Conservation (phyloP, 2,329 filamentous ascomycete genomes). For the Aschersonia sp. region DNA sequence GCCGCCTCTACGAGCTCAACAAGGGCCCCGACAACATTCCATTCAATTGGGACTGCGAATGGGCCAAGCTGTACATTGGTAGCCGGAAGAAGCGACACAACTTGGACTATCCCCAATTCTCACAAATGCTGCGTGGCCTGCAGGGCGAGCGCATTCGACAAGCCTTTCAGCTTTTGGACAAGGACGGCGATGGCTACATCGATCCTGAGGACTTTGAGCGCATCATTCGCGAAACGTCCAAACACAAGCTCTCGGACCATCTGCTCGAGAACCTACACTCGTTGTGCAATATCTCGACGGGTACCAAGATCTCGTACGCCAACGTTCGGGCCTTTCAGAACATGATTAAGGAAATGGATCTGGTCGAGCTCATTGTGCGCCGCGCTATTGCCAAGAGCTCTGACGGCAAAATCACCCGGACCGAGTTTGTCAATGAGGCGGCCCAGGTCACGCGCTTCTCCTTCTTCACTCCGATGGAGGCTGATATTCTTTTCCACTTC, state of each 20-base stretch:
- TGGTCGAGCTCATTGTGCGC: conserved; percentile 84
- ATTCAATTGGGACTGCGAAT: conserved; percentile 95
- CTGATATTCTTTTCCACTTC: conserved; percentile 97
- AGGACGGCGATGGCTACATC: conserved; percentile 86
- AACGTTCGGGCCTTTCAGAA: conserved; percentile 98
- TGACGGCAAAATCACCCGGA: conserved; percentile 86
- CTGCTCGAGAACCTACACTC: conserved; percentile 80
- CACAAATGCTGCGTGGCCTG: conserved; percentile 90
- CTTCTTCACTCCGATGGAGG: conserved; percentile 95
- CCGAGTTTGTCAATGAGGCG: conserved; percentile 91
- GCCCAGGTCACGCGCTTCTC: conserved; percentile 85
- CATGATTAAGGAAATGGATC: conserved; percentile 93
- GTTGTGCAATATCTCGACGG: conserved; percentile 83
- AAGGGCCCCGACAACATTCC: conserved; percentile 75
- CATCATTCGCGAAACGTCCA: conserved; percentile 85
- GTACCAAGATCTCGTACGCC: conserved; percentile 92
- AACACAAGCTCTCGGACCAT: conserved; percentile 95
- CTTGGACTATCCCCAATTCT: conserved; percentile 92
- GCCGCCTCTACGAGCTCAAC: conserved; percentile 72
- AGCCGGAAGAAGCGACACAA: conserved; percentile 75
- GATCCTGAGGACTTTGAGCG: conserved; percentile 90
- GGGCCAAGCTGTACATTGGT: conserved; percentile 89
- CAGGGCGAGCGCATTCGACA: conserved; percentile 94
- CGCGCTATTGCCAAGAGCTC: conserved; percentile 69
- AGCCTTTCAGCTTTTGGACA: conserved; percentile 85